These are phyloP conservation scores for Entophlyctis luteolus DNA, from an alignment of 192 early-diverging fungal species.

Conservation along the genomic window DNA sequence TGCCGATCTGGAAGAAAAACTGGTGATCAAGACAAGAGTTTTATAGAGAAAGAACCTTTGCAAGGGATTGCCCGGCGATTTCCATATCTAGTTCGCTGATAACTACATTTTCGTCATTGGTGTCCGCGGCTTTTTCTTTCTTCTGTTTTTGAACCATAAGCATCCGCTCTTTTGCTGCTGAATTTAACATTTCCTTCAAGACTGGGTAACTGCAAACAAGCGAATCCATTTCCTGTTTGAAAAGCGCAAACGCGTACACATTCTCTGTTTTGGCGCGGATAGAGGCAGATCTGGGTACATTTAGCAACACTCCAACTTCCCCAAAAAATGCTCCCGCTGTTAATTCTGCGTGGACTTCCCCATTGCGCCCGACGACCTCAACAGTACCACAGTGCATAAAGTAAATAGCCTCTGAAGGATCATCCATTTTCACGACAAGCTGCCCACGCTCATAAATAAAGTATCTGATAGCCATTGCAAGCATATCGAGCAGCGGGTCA, in stretches of 20 bases:
- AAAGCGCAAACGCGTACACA: slow-evolving; percentile 38
- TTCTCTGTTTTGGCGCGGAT: slow-evolving; percentile 45
- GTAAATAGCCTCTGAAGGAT: slow-evolving; percentile 40
- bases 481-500: slow-evolving; percentile 35
- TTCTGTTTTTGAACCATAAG: neutral
- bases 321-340: slow-evolving; percentile 46
- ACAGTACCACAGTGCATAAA: slow-evolving; percentile 42
- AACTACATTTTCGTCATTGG: neutral
- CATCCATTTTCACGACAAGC: slow-evolving; percentile 33
- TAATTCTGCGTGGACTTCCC: slow-evolving; percentile 40
- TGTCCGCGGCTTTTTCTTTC: neutral
- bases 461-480: slow-evolving; percentile 29
- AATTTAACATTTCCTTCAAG: slow-evolving; percentile 36
- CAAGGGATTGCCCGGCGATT: slow-evolving; percentile 36
- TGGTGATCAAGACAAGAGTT: no score
- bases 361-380: slow-evolving; percentile 32
- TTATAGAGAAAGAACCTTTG: slow-evolving; percentile 38
- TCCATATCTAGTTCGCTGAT: slow-evolving; percentile 42
- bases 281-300: slow-evolving; percentile 41
- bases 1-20: slow-evolving; percentile 32
- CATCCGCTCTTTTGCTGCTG: slow-evolving; percentile 38
- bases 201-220: slow-evolving; percentile 35
- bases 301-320: slow-evolving; percentile 45
- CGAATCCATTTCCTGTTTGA: slow-evolving; percentile 29
- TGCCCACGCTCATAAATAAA: slow-evolving; percentile 15